Conservation (phyloP, 2,329 filamentous ascomycete genomes). For the Neopestalotiopsis clavispora region DNA sequence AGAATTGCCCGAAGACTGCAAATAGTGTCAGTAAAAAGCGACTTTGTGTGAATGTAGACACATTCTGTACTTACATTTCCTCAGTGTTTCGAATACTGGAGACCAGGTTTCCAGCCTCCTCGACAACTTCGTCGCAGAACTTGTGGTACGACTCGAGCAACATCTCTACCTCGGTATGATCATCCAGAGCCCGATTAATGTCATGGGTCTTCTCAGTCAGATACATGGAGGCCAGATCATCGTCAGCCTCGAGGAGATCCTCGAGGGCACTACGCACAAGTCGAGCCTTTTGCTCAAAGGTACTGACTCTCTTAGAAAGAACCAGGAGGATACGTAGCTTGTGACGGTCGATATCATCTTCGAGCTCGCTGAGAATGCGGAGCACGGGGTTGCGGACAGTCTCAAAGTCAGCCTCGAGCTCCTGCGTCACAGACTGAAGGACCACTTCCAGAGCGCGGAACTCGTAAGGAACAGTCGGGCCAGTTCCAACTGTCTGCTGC, state of each 20-base stretch:
- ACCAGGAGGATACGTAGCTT: slow-evolving; percentile 90
- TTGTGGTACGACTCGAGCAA: slow-evolving; percentile 97
- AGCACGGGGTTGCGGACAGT: slow-evolving; percentile 92
- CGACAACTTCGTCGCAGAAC: slow-evolving; percentile 96
- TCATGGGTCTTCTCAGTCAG: slow-evolving; percentile 85
- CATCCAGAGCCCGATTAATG: slow-evolving; percentile 74
- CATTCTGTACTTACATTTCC: slow-evolving; percentile 75
- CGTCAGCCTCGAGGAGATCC: slow-evolving; percentile 92
- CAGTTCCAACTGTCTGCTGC: slow-evolving; percentile 70
- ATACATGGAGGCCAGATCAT: slow-evolving; percentile 95
- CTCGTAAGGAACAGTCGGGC: slow-evolving; percentile 83
- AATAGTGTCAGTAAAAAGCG: slow-evolving; percentile 24
- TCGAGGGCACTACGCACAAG: slow-evolving; percentile 94
- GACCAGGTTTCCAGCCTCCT: slow-evolving; percentile 90
- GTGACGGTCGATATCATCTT: slow-evolving; percentile 95
- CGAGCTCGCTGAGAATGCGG: slow-evolving; percentile 83
- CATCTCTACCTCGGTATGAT: slow-evolving; percentile 97
- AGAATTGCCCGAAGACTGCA: slow-evolving; percentile 90
- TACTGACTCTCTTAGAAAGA: slow-evolving; percentile 92
- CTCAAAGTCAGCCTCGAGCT: slow-evolving; percentile 93
- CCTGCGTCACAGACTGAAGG: slow-evolving; percentile 88
- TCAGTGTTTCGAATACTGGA: slow-evolving; percentile 97
- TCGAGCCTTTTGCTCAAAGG: slow-evolving; percentile 96
- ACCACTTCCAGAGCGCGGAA: slow-evolving; percentile 96
- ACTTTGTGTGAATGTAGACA: no score